phyloP scores from a whole-genome alignment of 768 basidiomycete species.

The Saitozyma sp. region DNA sequence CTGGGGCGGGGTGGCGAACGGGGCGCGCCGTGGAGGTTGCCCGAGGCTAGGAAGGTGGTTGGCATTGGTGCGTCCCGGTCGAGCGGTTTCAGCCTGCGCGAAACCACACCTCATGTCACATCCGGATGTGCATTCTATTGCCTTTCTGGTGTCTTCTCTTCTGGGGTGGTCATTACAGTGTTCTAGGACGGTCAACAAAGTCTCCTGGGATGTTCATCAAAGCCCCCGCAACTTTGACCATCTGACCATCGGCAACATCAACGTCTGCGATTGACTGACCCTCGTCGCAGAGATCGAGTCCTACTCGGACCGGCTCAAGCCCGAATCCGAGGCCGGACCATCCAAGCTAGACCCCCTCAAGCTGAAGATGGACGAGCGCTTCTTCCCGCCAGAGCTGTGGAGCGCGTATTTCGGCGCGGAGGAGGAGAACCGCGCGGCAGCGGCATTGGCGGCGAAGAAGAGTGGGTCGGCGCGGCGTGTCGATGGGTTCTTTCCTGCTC shows the following conservation, averaged over 20 bases:
- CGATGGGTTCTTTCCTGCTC: neutral
- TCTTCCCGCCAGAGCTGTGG: slow-evolving; percentile 43
- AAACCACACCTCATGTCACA: neutral
- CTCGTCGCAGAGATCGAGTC: slow-evolving; percentile 39
- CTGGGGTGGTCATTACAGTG: too few relatives aligned
- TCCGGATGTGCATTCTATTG: neutral
- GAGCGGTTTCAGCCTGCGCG: neutral
- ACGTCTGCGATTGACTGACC: neutral
- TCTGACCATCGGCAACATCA: neutral
- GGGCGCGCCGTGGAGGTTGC: slow-evolving; percentile 33
- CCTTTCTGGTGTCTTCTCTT: too few relatives aligned
- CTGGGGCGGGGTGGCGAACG: slow-evolving; percentile 4
- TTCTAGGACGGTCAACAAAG: neutral
- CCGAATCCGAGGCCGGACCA: slow-evolving; percentile 7
- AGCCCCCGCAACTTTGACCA: neutral
- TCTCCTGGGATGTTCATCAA: too few relatives aligned
- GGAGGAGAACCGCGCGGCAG: neutral
- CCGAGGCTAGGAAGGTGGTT: slow-evolving; percentile 30
- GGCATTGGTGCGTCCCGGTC: slow-evolving; percentile 35
- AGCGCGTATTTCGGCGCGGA: slow-evolving; percentile 36
- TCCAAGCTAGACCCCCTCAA: slow-evolving; percentile 21
- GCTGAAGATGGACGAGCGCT: slow-evolving; percentile 27
- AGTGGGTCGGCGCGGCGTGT: neutral
- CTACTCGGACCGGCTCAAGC: slow-evolving; percentile 34
- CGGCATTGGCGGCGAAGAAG: neutral